phyloP scores from a whole-genome alignment of 345 rosid species.

The Camelina sativa region DNA sequence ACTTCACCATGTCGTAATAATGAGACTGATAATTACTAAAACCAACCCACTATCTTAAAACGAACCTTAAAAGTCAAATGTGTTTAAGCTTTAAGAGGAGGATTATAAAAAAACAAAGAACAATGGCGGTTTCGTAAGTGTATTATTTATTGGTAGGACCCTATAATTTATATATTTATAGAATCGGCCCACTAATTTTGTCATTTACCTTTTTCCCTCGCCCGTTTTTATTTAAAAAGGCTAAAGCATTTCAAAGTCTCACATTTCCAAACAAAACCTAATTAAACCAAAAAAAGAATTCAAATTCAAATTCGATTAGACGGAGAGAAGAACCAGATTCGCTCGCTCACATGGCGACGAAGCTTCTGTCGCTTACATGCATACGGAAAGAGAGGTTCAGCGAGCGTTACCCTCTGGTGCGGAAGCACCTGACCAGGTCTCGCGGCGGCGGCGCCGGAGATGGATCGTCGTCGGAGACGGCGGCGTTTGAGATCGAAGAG shows the following conservation, averaged over 20 bases:
- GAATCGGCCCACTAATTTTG: slow-evolving; percentile 19
- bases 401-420: slow-evolving; percentile 64
- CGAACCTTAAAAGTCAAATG: slow-evolving; percentile 2
- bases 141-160: slow-evolving; percentile 5
- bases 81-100: background rate
- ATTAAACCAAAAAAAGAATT: background rate
- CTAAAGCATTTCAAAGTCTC: slow-evolving; percentile 25
- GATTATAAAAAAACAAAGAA: too few relatives aligned
- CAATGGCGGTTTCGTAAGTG: background rate
- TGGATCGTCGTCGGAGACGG: slow-evolving; percentile 45
- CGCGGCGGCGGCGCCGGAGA: slow-evolving; percentile 23
- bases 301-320: slow-evolving; percentile 7
- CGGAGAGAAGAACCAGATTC: slow-evolving; percentile 8
- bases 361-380: slow-evolving; percentile 68
- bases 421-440: slow-evolving; percentile 64
- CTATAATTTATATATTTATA: slow-evolving; percentile 24
- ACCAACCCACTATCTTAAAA: background rate
- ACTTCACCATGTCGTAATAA: slow-evolving; percentile 4
- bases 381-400: slow-evolving; percentile 58
- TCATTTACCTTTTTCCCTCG: slow-evolving; percentile 35
- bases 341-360: slow-evolving; percentile 60
- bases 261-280: slow-evolving; percentile 9
- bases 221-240: slow-evolving; percentile 28
- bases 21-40: background rate
- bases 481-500: slow-evolving; percentile 33